Percentiles rank a stretch among this genome's conserved stretches.
Evolutionary conservation across 1,284 basidiomycete species (phyloP).

Genomic region (Cerioporus squamosus): DNA sequence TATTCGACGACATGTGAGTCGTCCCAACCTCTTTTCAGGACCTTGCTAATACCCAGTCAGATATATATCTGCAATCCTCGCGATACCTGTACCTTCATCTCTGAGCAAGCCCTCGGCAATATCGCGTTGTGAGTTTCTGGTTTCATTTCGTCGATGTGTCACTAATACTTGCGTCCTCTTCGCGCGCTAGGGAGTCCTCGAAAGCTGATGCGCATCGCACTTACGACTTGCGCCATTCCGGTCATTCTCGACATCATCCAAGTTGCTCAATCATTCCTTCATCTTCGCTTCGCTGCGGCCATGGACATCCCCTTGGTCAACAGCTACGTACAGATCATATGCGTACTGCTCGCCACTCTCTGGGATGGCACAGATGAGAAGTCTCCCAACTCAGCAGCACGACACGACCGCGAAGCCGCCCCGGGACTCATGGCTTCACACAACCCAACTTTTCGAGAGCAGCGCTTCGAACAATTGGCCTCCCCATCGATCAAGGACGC

Average conservation of each 20-base stretch:
- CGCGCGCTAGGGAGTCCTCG: not conserved
- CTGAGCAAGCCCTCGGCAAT: not conserved
- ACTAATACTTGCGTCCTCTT: not conserved
- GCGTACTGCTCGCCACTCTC: not conserved
- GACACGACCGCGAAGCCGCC: not conserved
- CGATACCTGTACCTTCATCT: not conserved
- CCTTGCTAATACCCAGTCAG: not conserved
- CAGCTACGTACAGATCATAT: constrained; percentile 1
- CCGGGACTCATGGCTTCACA: not conserved
- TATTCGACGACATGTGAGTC: constrained; percentile 29
- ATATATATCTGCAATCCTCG: not conserved
- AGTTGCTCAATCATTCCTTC: not conserved
- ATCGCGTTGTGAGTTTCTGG: not conserved
- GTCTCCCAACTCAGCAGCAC: not conserved
- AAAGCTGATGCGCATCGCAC: not conserved
- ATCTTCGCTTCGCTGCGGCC: not conserved
- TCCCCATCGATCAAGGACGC: not conserved
- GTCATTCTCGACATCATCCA: not conserved
- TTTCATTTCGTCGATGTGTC: not conserved
- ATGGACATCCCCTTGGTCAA: not conserved
- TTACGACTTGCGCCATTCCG: not conserved
- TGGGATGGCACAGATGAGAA: not conserved
- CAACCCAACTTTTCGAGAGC: too few relatives aligned
- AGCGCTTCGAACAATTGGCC: not conserved
- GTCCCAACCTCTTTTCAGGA: not conserved